These are phyloP conservation scores for Pleomassaria siparia DNA, from an alignment of 2,329 filamentous ascomycete genomes.

Conservation along the genomic window DNA sequence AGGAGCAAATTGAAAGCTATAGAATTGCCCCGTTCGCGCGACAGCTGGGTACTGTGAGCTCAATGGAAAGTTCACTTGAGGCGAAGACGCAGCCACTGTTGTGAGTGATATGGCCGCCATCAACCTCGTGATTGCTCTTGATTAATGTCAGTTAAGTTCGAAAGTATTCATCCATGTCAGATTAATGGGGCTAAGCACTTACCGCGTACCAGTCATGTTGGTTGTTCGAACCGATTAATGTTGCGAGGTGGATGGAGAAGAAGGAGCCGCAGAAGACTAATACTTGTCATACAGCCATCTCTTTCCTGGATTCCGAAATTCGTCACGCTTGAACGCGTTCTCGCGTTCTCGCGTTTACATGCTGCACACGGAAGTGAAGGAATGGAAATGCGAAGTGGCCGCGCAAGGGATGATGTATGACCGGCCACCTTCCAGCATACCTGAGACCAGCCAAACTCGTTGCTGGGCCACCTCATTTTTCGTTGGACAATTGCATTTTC, in stretches of 20 bases:
- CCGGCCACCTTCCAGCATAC: slow-evolving; percentile 24
- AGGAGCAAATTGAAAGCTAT: slow-evolving; percentile 70
- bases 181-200: slow-evolving; percentile 7
- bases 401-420: slow-evolving; percentile 29
- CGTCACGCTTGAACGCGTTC: slow-evolving; percentile 17
- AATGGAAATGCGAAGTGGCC: slow-evolving; percentile 28
- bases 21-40: slow-evolving; percentile 67
- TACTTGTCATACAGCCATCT: slow-evolving; percentile 28
- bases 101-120: slow-evolving; percentile 17
- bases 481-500: slow-evolving; percentile 27
- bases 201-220: slow-evolving; percentile 21
- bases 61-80: slow-evolving; percentile 65
- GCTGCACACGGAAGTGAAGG: slow-evolving; percentile 17
- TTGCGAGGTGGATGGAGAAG: slow-evolving; percentile 8
- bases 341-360: slow-evolving; percentile 26
- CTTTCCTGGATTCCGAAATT: slow-evolving; percentile 32
- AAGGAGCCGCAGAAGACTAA: slow-evolving; percentile 1
- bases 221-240: slow-evolving; percentile 11
- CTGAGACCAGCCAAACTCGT: slow-evolving; percentile 13
- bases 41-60: slow-evolving; percentile 84
- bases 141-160: background rate
- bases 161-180: background rate
- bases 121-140: slow-evolving; percentile 22
- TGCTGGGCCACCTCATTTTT: slow-evolving; percentile 11
- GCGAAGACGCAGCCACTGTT: slow-evolving; percentile 25